Evolutionary conservation across 2,329 filamentous ascomycete genomes (phyloP).

Genomic region (Didymella segeticola): DNA sequence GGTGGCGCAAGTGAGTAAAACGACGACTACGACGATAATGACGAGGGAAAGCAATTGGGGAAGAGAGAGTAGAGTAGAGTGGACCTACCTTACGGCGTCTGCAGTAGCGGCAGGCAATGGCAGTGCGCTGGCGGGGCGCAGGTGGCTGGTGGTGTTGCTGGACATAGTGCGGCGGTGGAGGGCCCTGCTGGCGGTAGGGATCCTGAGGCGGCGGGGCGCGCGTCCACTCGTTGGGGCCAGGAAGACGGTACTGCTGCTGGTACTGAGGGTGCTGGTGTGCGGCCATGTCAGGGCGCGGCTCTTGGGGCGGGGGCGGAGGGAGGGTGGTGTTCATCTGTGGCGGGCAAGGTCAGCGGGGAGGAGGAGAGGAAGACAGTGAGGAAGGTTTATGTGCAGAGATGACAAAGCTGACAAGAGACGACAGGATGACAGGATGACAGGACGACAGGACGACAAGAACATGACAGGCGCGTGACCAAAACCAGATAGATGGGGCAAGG

Average conservation of each 20-base stretch:
- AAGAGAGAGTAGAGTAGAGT: not conserved
- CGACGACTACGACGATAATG: no score
- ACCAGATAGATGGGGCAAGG: not conserved
- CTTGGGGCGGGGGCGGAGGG: slow-evolving; percentile 44
- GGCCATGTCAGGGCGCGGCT: slow-evolving; percentile 54
- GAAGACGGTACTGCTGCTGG: slow-evolving; percentile 55
- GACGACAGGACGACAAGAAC: no score
- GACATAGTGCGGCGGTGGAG: slow-evolving; percentile 50
- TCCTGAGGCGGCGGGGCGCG: slow-evolving; percentile 48
- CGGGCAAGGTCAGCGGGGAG: slow-evolving; percentile 30
- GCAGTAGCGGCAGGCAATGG: slow-evolving; percentile 67
- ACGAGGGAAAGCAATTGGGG: not conserved
- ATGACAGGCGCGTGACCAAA: not conserved
- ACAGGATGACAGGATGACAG: no score
- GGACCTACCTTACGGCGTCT: slow-evolving; percentile 62
- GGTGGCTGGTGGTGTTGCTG: slow-evolving; percentile 51
- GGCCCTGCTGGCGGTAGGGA: slow-evolving; percentile 46
- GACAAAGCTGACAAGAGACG: slow-evolving; percentile 7
- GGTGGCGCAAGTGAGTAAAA: slow-evolving; percentile 29
- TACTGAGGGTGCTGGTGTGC: slow-evolving; percentile 54
- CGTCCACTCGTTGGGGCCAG: slow-evolving; percentile 56
- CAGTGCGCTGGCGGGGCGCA: slow-evolving; percentile 66
- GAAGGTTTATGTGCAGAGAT: no score
- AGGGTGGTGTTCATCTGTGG: slow-evolving; percentile 41
- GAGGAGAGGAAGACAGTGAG: no score